Conservation (phyloP, 345 rosid species). For the Boechera retrofracta region DNA sequence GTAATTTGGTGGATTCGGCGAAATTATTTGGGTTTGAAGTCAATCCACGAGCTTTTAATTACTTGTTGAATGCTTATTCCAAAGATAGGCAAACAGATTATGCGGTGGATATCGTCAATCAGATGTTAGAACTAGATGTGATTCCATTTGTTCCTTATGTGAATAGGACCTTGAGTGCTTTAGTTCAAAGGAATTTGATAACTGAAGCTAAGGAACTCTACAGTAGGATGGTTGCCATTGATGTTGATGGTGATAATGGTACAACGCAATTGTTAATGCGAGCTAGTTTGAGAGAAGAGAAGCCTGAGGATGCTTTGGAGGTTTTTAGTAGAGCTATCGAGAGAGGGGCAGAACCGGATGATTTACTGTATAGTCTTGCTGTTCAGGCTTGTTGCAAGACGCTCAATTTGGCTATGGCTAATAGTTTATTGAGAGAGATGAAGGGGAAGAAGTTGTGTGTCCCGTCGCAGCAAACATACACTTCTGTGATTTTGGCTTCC, state of each 20-base stretch:
- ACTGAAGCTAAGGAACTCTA: constrained; percentile 54
- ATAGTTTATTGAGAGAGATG: constrained; percentile 66
- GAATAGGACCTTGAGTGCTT: constrained; percentile 52
- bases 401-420: constrained; percentile 51
- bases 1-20: constrained; percentile 50
- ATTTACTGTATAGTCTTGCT: constrained; percentile 47
- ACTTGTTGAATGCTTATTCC: constrained; percentile 65
- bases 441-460: constrained; percentile 51
- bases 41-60: constrained; percentile 55
- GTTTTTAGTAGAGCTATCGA: constrained; percentile 53
- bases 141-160: constrained; percentile 44
- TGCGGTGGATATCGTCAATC: constrained; percentile 53
- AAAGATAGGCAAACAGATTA: constrained; percentile 45
- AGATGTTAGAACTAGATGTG: constrained; percentile 55
- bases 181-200: constrained; percentile 54
- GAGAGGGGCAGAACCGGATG: constrained; percentile 61
- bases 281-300: constrained; percentile 60
- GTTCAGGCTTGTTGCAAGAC: constrained; percentile 59
- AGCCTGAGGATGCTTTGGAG: constrained; percentile 55
- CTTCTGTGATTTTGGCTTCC: constrained; percentile 59
- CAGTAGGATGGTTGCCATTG: constrained; percentile 53
- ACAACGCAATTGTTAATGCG: constrained; percentile 56
- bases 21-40: constrained; percentile 53
- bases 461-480: constrained; percentile 56
- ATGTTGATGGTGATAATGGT: constrained; percentile 53